Evolutionary conservation across 345 rosid species (phyloP), one percentile per base, ranked within the genome.

Genomic region (Gossypium sturtianum): DNA sequence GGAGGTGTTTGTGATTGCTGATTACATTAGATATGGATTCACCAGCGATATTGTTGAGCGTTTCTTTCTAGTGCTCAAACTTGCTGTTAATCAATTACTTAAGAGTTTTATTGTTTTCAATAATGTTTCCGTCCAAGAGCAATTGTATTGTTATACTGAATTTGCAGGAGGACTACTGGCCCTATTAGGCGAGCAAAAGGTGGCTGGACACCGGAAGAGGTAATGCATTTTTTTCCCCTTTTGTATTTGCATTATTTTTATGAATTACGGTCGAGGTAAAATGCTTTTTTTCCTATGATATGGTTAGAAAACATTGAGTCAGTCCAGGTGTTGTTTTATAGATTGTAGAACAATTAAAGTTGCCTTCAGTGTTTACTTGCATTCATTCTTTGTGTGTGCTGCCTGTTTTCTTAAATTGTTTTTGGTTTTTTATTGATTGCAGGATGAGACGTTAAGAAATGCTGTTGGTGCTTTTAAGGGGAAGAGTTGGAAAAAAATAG

Each of bases 161-260:
- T 66, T 79, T 85, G 80, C 78, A 96, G 99, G 90, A 91, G 99
- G 81, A 93, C 90, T 20, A 91, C 88, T 17, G 99, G 99, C 5
- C 99, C 98, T 63, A 90, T 96, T 58, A 89, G 99, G 83, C 88
- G 97, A 67, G 97, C 99, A 5, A 96, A 93, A 82, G 99, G 99
- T 19, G 99, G 99, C 53, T 96, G 99, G 64, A 60, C 98, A 70
- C 94, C 88, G 0, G 92, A 88, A 82, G 99, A 91, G 96, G 98
- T 93, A 63, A 54, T 76, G 53, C 73, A 49, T 64, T 77, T 3
- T 20, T 12, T 58, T 49, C 54, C 41, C 29, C 10, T 19, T 58
- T 13, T 9, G 23, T 22, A 54, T 22, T 61, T 60, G 43, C 22
- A 6, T 75, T 19, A 65, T 15, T 58, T 70, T 48, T 48, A 25